phyloP scores from a whole-genome alignment of 306 rosid genomes.

The Lathyrus tuberosus region DNA sequence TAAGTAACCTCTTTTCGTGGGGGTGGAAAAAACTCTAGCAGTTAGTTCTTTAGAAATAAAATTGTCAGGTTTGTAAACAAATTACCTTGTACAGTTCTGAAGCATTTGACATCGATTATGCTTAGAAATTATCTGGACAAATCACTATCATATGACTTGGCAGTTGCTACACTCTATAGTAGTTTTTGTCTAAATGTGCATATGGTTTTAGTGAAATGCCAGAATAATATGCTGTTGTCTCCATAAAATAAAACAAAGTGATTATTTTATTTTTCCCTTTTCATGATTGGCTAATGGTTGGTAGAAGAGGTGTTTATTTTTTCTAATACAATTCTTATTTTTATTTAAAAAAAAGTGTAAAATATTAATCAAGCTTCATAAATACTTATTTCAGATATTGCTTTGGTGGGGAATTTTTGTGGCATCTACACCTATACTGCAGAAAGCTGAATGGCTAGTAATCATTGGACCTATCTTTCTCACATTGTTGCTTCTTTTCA shows the following conservation, averaged over 20 bases:
- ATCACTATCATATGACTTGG: background rate
- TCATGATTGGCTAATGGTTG: constrained; percentile 23
- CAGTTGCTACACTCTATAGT: background rate
- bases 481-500: constrained; percentile 84
- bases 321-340: constrained; percentile 18
- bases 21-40: background rate
- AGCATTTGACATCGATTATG: background rate
- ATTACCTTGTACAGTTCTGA: too few relatives aligned
- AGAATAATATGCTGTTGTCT: constrained; percentile 19
- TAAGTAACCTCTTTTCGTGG: background rate
- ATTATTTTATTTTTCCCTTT: constrained; percentile 4
- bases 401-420: constrained; percentile 99
- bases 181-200: constrained; percentile 10
- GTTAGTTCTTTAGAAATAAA: background rate
- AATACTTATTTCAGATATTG: constrained; percentile 61
- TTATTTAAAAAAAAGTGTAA: constrained; percentile 9
- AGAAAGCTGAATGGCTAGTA: constrained; percentile 90
- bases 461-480: constrained; percentile 82
- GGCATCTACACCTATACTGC: constrained; percentile 73
- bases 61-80: background rate
- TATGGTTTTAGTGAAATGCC: constrained; percentile 18
- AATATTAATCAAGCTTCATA: constrained; percentile 33
- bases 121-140: background rate
- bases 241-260: background rate
- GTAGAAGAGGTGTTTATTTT: constrained; percentile 8